These are phyloP conservation scores for Linderniella brevidens DNA, from an alignment of 257 asterid genomes.

Conservation along the genomic window DNA sequence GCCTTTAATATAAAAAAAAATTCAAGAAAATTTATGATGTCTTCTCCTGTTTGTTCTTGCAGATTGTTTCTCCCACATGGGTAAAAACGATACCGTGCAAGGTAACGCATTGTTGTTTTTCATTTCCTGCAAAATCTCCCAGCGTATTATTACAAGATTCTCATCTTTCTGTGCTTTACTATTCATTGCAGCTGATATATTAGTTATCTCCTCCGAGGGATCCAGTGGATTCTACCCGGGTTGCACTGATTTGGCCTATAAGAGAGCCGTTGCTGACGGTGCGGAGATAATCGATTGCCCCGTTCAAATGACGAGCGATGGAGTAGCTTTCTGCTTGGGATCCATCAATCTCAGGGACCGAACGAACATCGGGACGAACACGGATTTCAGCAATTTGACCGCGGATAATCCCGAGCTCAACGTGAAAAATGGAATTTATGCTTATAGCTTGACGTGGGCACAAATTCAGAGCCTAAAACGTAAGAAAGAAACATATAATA, in stretches of 20 bases:
- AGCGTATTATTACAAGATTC: background rate
- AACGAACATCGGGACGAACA: slow-evolving; percentile 29
- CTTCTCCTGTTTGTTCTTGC: slow-evolving; percentile 14
- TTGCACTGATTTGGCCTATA: slow-evolving; percentile 55
- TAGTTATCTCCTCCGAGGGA: slow-evolving; percentile 64
- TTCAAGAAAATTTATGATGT: background rate
- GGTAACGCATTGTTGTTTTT: slow-evolving; percentile 26
- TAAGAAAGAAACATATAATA: slow-evolving; percentile 27
- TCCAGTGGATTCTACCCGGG: slow-evolving; percentile 85
- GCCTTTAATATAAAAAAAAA: background rate
- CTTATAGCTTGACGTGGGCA: slow-evolving; percentile 55
- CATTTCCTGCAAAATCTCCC: slow-evolving; percentile 5
- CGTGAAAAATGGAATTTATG: slow-evolving; percentile 27
- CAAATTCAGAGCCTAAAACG: slow-evolving; percentile 53
- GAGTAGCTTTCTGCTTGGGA: slow-evolving; percentile 70
- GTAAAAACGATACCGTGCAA: slow-evolving; percentile 22
- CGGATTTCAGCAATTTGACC: slow-evolving; percentile 21
- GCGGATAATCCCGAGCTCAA: slow-evolving; percentile 33
- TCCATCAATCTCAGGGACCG: slow-evolving; percentile 55
- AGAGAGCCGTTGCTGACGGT: slow-evolving; percentile 57
- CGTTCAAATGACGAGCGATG: slow-evolving; percentile 70
- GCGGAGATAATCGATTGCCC: slow-evolving; percentile 70
- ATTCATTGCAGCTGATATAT: slow-evolving; percentile 28
- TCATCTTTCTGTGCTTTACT: background rate
- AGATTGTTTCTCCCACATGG: slow-evolving; percentile 76